These are phyloP conservation scores for Neospermospora avenae DNA, from an alignment of 2,329 filamentous ascomycete genomes.

Conservation along the genomic window DNA sequence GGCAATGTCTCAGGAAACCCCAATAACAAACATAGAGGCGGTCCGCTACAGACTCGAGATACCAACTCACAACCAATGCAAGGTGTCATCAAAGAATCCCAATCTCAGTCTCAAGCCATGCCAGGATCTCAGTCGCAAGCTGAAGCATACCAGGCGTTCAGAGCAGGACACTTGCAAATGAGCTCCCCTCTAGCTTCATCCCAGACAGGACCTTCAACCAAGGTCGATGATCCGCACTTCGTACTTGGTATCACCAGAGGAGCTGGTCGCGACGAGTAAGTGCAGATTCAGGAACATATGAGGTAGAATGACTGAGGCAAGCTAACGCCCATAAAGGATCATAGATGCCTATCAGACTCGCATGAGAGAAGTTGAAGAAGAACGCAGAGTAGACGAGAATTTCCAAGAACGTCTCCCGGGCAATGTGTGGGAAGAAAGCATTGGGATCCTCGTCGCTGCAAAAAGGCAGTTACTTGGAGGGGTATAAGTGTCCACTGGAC, in stretches of 20 bases:
- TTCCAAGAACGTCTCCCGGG: neutral
- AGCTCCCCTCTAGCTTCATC: neutral
- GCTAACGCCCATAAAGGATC: slow-evolving; percentile 14
- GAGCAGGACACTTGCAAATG: neutral
- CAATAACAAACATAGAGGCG: neutral
- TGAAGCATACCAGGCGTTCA: neutral
- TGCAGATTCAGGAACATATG: too few relatives aligned
- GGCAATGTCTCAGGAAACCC: neutral
- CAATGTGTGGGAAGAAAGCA: slow-evolving; percentile 16
- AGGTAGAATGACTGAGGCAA: too few relatives aligned
- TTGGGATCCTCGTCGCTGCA: slow-evolving; percentile 13
- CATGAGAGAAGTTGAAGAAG: slow-evolving; percentile 23
- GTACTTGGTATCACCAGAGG: slow-evolving; percentile 22
- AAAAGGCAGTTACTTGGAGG: slow-evolving; percentile 18
- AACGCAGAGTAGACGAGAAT: slow-evolving; percentile 11
- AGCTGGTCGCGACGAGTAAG: slow-evolving; percentile 22
- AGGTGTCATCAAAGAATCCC: neutral
- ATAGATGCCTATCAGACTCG: slow-evolving; percentile 18
- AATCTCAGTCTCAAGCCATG: neutral
- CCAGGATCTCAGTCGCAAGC: neutral
- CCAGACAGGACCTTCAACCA: neutral
- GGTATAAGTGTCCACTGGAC: neutral
- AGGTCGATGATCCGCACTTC: slow-evolving; percentile 26
- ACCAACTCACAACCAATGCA: neutral
- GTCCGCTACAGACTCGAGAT: neutral